These are phyloP conservation scores for Lanzia echinophila DNA, from an alignment of 2,329 filamentous ascomycete genomes.

Conservation along the genomic window DNA sequence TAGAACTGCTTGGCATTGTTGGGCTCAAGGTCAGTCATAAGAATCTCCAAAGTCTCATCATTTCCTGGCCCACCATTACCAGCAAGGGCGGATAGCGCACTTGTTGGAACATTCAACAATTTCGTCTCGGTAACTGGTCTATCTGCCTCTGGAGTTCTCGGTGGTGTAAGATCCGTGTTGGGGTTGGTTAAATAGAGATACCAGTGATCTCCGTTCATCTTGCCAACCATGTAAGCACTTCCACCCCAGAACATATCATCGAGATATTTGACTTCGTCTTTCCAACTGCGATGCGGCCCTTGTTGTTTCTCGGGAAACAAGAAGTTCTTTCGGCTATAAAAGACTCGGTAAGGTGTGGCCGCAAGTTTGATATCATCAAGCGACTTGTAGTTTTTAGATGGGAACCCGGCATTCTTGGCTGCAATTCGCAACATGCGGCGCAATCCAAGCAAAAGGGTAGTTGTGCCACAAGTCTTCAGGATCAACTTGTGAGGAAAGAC, in stretches of 20 bases:
- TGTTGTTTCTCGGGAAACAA: slow-evolving; percentile 91
- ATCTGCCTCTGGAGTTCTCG: slow-evolving; percentile 61
- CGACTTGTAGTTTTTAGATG: slow-evolving; percentile 63
- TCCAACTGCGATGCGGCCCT: slow-evolving; percentile 95
- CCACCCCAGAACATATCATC: slow-evolving; percentile 88
- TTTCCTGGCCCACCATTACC: slow-evolving; percentile 31
- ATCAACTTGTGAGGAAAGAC: slow-evolving; percentile 99
- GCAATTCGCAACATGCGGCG: slow-evolving; percentile 91
- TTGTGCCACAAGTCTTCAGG: slow-evolving; percentile 96
- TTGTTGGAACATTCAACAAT: slow-evolving; percentile 30
- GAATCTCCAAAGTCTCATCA: slow-evolving; percentile 71
- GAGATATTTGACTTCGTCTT: slow-evolving; percentile 86
- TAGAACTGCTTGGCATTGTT: slow-evolving; percentile 67
- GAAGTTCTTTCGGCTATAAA: slow-evolving; percentile 99
- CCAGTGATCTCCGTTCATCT: slow-evolving; percentile 99
- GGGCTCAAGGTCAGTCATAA: slow-evolving; percentile 66
- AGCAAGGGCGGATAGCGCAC: slow-evolving; percentile 24
- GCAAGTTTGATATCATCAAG: slow-evolving; percentile 63
- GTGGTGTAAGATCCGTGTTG: slow-evolving; percentile 71
- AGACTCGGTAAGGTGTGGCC: slow-evolving; percentile 88
- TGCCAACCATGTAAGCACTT: slow-evolving; percentile 98
- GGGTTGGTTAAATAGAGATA: slow-evolving; percentile 95
- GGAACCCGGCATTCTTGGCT: slow-evolving; percentile 80
- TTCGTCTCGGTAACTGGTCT: slow-evolving; percentile 32
- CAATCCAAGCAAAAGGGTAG: slow-evolving; percentile 82